These are phyloP conservation scores for Ophiostoma ips DNA, from an alignment of 2,329 filamentous ascomycete genomes.

Conservation along the genomic window DNA sequence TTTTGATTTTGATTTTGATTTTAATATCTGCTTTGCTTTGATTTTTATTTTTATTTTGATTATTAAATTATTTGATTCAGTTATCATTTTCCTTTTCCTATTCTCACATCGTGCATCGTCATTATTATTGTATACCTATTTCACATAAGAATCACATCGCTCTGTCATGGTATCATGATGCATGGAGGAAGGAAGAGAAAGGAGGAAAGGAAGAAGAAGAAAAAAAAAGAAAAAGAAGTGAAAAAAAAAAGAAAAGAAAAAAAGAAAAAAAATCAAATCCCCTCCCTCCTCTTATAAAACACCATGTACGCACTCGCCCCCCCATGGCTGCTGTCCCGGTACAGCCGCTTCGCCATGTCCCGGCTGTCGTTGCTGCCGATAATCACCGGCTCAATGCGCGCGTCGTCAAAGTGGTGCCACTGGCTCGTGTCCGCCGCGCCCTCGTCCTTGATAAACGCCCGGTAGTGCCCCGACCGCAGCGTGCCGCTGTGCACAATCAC, in stretches of 20 bases:
- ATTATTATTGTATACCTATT: too few species aligned
- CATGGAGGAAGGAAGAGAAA: background rate
- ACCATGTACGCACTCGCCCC: constrained; percentile 15
- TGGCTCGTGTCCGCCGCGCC: constrained; percentile 18
- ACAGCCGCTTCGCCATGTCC: constrained; percentile 14
- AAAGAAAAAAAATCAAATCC: background rate
- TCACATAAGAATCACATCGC: too few species aligned
- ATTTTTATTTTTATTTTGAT: background rate
- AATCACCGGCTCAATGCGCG: constrained; percentile 12
- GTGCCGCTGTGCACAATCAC: constrained; percentile 66
- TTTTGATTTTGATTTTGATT: background rate
- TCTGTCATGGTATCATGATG: constrained; percentile 7
- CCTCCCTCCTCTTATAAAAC: constrained; percentile 13
- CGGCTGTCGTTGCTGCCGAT: constrained; percentile 14
- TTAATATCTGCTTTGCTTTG: background rate
- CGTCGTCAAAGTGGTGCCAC: constrained; percentile 39
- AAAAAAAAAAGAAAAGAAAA: background rate
- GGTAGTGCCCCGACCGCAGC: constrained; percentile 67
- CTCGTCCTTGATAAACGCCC: constrained; percentile 50
- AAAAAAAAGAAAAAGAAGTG: background rate
- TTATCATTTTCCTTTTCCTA: too few species aligned
- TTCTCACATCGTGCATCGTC: too few species aligned
- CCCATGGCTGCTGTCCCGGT: constrained; percentile 10
- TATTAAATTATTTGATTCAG: background rate
- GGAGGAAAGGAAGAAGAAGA: background rate